Evolutionary conservation across 2,329 filamentous ascomycete species (phyloP).

Genomic region (Fusarium pseudograminearum): DNA sequence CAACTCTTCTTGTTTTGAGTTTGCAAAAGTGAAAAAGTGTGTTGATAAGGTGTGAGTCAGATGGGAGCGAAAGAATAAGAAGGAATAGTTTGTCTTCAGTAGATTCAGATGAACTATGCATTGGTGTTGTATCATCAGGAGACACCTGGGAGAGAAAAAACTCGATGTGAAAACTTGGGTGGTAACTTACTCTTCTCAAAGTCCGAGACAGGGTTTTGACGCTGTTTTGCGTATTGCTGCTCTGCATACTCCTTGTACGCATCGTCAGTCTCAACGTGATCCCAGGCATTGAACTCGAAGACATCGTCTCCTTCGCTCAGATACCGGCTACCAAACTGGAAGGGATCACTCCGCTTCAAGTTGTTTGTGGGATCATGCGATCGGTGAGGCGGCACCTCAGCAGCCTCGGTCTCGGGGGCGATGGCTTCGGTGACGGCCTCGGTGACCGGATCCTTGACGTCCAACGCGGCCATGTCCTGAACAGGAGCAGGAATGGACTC

Average conservation of each 20-base stretch:
- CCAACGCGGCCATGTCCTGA: slow-evolving; percentile 45
- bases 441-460: slow-evolving; percentile 44
- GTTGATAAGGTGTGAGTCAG: slow-evolving; percentile 59
- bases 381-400: slow-evolving; percentile 67
- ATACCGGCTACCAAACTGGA: slow-evolving; percentile 92
- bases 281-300: slow-evolving; percentile 99
- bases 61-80: slow-evolving; percentile 79
- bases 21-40: slow-evolving; percentile 34
- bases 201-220: slow-evolving; percentile 86
- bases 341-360: slow-evolving; percentile 89
- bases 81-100: slow-evolving; percentile 72
- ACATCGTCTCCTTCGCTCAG: slow-evolving; percentile 88
- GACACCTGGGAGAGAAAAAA: slow-evolving; percentile 50
- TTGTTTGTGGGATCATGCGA: slow-evolving; percentile 80
- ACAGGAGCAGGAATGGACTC: slow-evolving; percentile 38
- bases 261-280: slow-evolving; percentile 94
- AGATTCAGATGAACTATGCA: slow-evolving; percentile 79
- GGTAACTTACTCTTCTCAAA: slow-evolving; percentile 82
- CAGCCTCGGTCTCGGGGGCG: slow-evolving; percentile 28
- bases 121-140: slow-evolving; percentile 69
- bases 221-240: slow-evolving; percentile 86
- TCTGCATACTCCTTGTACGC: slow-evolving; percentile 88
- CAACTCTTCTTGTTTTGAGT: slow-evolving; percentile 31
- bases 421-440: slow-evolving; percentile 31
- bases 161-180: slow-evolving; percentile 4